Percentiles rank a stretch among this genome's conserved stretches.
Evolutionary conservation across 352 stramenopile species (phyloP).

Genomic region (Phytopythium cucurbitacearum): DNA sequence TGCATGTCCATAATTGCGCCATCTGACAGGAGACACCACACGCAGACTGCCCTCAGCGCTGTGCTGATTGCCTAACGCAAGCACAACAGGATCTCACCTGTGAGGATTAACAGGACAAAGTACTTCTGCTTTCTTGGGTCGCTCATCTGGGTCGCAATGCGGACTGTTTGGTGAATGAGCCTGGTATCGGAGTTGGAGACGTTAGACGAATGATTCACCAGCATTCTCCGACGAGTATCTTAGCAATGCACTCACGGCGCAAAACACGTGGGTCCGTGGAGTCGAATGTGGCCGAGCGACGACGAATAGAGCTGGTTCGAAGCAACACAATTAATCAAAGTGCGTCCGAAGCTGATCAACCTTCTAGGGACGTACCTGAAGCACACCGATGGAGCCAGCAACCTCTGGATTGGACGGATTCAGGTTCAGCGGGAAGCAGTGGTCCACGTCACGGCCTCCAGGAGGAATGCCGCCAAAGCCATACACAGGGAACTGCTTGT

Average conservation of each 20-base stretch:
- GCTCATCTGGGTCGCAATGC: conserved; percentile 30
- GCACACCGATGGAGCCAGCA: conserved; percentile 59
- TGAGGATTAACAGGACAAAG: conserved; percentile 85
- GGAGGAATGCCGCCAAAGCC: conserved; percentile 81
- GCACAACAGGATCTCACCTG: conserved; percentile 9
- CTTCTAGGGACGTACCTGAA: conserved; percentile 32
- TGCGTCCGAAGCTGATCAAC: neutral
- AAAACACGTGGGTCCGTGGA: conserved; percentile 57
- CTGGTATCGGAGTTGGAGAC: conserved; percentile 9
- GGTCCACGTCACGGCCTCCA: conserved; percentile 53
- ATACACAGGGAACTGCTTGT: conserved; percentile 74
- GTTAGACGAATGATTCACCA: conserved; percentile 4
- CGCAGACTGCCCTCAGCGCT: neutral
- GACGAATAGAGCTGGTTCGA: conserved; percentile 39
- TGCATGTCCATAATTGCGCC: conserved; percentile 89
- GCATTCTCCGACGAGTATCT: neutral
- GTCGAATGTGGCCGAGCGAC: conserved; percentile 44
- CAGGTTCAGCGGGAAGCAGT: conserved; percentile 90
- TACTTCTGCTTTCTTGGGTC: conserved; percentile 75
- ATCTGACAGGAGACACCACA: conserved; percentile 19
- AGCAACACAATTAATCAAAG: neutral
- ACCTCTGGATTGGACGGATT: conserved; percentile 73
- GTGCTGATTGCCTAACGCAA: conserved; percentile 2
- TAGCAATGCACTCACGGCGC: conserved; percentile 27
- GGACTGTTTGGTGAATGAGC: conserved; percentile 50